Conservation (phyloP, 495 filamentous ascomycete species). For the Penicillium subrubescens region DNA sequence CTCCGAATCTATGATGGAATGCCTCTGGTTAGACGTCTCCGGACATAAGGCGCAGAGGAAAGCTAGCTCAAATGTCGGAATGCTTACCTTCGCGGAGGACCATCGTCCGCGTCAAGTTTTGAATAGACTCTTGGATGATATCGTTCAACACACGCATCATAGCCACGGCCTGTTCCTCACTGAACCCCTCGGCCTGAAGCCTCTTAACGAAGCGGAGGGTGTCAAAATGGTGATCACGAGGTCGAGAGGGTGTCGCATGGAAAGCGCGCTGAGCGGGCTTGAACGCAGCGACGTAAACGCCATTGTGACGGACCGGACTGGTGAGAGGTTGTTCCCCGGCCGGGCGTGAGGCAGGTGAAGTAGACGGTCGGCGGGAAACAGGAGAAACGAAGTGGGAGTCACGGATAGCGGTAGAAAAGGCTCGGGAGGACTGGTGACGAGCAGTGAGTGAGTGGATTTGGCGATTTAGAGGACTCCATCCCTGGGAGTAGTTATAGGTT, state of each 20-base stretch:
- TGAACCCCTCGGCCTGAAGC: slow-evolving; percentile 88
- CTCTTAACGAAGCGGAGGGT: slow-evolving; percentile 96
- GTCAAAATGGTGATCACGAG: slow-evolving; percentile 93
- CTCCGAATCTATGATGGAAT: slow-evolving; percentile 47
- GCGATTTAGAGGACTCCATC: slow-evolving; percentile 28
- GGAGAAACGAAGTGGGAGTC: slow-evolving; percentile 17
- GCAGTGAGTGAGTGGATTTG: slow-evolving; percentile 22
- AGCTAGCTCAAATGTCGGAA: neutral
- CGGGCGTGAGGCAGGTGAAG: slow-evolving; percentile 12
- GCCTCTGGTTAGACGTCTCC: neutral
- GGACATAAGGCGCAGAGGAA: neutral
- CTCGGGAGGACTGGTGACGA: slow-evolving; percentile 21
- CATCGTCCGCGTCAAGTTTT: slow-evolving; percentile 98
- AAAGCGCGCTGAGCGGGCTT: slow-evolving; percentile 59
- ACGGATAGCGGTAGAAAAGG: slow-evolving; percentile 27
- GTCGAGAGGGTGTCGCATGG: slow-evolving; percentile 61
- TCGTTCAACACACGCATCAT: slow-evolving; percentile 98
- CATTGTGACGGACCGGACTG: slow-evolving; percentile 47
- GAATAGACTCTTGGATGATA: slow-evolving; percentile 97
- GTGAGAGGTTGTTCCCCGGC: slow-evolving; percentile 24
- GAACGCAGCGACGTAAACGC: slow-evolving; percentile 49
- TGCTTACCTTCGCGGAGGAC: slow-evolving; percentile 81
- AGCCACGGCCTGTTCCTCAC: slow-evolving; percentile 89
- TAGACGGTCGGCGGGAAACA: slow-evolving; percentile 27
- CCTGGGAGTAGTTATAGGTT: slow-evolving; percentile 16